These are phyloP conservation scores for Hypoxylon rubiginosum DNA, from an alignment of 2,329 filamentous ascomycete genomes.

Conservation along the genomic window DNA sequence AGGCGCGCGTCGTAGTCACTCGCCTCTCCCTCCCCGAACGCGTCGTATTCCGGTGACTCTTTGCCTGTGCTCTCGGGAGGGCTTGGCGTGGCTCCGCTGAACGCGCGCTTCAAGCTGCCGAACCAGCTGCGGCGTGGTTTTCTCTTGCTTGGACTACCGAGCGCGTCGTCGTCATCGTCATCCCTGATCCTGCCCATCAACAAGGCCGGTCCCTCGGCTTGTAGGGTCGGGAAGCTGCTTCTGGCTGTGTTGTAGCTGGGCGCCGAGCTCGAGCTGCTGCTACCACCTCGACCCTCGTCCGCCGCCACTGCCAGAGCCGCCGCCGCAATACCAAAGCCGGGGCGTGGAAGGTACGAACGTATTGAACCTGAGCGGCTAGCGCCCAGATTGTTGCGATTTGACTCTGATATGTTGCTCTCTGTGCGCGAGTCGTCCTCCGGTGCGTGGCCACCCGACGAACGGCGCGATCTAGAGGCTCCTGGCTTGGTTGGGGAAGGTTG, in stretches of 20 bases:
- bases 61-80: slow-evolving; percentile 45
- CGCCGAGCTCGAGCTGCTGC: slow-evolving; percentile 53
- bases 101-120: slow-evolving; percentile 75
- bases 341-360: slow-evolving; percentile 51
- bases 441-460: slow-evolving; percentile 48
- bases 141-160: slow-evolving; percentile 69
- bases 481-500: slow-evolving; percentile 34
- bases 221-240: slow-evolving; percentile 65
- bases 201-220: slow-evolving; percentile 66
- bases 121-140: slow-evolving; percentile 74
- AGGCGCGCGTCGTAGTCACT: slow-evolving; percentile 61
- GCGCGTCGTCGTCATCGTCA: slow-evolving; percentile 51
- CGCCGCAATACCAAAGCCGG: slow-evolving; percentile 53
- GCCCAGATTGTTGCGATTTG: slow-evolving; percentile 61
- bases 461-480: slow-evolving; percentile 26
- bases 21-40: slow-evolving; percentile 52
- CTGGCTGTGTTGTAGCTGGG: slow-evolving; percentile 66
- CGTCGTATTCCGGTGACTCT: slow-evolving; percentile 51
- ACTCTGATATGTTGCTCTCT: slow-evolving; percentile 69
- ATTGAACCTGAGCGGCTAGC: slow-evolving; percentile 55
- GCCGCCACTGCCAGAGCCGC: slow-evolving; percentile 47
- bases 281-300: slow-evolving; percentile 53
- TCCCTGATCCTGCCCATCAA: slow-evolving; percentile 54
- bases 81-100: slow-evolving; percentile 61
- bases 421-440: slow-evolving; percentile 66